phyloP scores from a whole-genome alignment of 306 rosid genomes.

The Quercus cerris region DNA sequence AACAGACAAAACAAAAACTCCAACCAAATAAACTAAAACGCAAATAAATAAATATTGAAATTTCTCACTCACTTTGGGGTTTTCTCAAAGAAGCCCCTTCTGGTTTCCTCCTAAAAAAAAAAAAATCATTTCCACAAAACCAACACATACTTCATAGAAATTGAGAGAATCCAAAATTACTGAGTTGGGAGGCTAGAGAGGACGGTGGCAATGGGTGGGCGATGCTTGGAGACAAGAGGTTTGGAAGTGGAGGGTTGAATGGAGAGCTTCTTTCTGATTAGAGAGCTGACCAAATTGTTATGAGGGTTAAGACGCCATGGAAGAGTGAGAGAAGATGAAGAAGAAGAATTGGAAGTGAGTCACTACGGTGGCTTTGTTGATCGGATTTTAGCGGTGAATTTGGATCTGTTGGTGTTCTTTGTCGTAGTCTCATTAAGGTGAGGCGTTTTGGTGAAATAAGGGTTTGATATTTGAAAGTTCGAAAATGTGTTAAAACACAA shows the following conservation, averaged over 20 bases:
- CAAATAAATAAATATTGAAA: conserved; percentile 3
- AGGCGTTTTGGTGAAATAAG: too few relatives aligned
- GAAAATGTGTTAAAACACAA: too few relatives aligned
- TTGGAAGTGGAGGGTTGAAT: conserved; percentile 12
- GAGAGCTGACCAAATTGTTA: not conserved
- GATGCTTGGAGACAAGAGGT: conserved; percentile 20
- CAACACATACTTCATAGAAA: not conserved
- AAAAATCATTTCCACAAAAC: not conserved
- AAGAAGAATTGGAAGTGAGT: too few relatives aligned
- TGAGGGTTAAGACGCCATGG: conserved; percentile 4
- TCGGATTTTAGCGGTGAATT: too few relatives aligned
- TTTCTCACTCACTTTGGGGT: conserved; percentile 56
- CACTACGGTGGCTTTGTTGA: too few relatives aligned
- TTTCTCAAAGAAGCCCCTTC: conserved; percentile 40
- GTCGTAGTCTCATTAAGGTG: too few relatives aligned
- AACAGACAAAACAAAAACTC: not conserved
- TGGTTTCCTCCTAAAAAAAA: conserved; percentile 60
- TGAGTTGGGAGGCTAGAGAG: conserved; percentile 66
- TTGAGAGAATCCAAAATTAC: conserved; percentile 29
- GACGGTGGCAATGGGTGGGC: conserved; percentile 44
- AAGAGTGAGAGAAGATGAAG: conserved; percentile 5
- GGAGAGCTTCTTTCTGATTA: conserved; percentile 21
- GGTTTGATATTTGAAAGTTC: too few relatives aligned
- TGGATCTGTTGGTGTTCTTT: too few relatives aligned
- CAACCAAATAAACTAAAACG: not conserved